Evolutionary conservation across 78 protist species (phyloP).

Genomic region (Salpingoeca rosetta): DNA sequence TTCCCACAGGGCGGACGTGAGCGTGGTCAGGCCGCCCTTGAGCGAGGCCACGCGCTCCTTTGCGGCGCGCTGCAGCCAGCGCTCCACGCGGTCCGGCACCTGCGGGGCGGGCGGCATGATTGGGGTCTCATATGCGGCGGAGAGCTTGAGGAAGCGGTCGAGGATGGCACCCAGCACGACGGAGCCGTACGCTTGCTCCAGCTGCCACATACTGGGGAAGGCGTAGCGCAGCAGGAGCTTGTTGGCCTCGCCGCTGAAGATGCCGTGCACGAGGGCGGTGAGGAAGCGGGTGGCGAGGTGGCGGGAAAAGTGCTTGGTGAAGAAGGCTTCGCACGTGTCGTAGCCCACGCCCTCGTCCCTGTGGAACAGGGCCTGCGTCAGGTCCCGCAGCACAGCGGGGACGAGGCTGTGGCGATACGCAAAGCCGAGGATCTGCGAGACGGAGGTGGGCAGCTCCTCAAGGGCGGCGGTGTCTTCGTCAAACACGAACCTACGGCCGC

Average conservation of each 20-base stretch:
- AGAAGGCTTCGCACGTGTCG: neutral
- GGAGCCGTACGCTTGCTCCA: neutral
- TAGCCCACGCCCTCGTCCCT: neutral
- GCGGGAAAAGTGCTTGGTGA: neutral
- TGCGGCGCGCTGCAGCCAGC: neutral
- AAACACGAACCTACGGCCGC: neutral
- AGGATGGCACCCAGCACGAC: neutral
- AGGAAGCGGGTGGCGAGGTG: neutral
- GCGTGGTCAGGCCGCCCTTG: neutral
- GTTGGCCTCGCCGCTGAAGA: neutral
- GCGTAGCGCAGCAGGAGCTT: neutral
- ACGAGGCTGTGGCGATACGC: neutral
- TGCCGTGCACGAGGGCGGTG: neutral
- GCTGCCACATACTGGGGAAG: neutral
- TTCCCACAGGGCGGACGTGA: neutral
- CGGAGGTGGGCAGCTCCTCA: neutral
- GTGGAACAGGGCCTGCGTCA: neutral
- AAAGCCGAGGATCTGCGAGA: neutral
- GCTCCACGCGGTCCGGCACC: neutral
- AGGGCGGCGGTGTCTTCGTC: neutral
- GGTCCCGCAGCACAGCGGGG: neutral
- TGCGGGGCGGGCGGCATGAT: neutral
- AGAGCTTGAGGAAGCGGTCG: neutral
- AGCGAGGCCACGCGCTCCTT: neutral
- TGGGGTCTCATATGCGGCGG: neutral